Evolutionary conservation across 2,329 filamentous ascomycete species (phyloP), one percentile per base, ranked within the genome.

Genomic region (Xylogone sp.): DNA sequence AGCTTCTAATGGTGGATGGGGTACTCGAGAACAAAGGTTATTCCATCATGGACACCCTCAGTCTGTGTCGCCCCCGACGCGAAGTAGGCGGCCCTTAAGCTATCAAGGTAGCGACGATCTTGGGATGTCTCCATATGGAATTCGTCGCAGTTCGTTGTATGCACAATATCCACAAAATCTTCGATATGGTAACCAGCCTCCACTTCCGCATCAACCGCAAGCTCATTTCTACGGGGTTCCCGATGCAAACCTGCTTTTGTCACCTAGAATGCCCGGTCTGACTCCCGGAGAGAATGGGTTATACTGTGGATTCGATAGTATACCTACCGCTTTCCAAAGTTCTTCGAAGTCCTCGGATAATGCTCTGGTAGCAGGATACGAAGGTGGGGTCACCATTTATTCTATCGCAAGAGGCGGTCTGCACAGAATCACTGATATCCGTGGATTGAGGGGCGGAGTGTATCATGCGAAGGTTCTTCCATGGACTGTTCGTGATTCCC

Each of bases 381-480:
- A 96, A 65, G 89, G 90, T 42, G 86, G 86, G 1, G 65, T 97
- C 46, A 87, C 93, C 56, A 79, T 96, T 16, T 86, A 89, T 58
- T 77, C 82, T 19, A 78, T 95, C 24, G 82, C 84, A 43, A 88
- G 86, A 62, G 83, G 84, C 55, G 87, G 87, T 46, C 68, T 90
- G 49, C 86, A 90, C 50, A 77, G 82, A 20, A 71, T 90, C 24
- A 85, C 85, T 19, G 82, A 82, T 51, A 71, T 97, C 45, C 86
- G 87, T 62, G 90, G 89, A 3, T 74, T 97, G 22, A 82, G 85
- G 60, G 93, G 93, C 42, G 84, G 84, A 20, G 88, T 97, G 1
- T 75, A 90, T 56, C 81, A 87, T 57, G 92, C 92, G 50, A 96
- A 93, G 69, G 83, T 97, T 21, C 69, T 97, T 46, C 85, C 88